Percentiles rank a stretch among this genome's conserved stretches.
Conservation (phyloP, 352 stramenopile species). For the Globisporangium mamillatum region DNA sequence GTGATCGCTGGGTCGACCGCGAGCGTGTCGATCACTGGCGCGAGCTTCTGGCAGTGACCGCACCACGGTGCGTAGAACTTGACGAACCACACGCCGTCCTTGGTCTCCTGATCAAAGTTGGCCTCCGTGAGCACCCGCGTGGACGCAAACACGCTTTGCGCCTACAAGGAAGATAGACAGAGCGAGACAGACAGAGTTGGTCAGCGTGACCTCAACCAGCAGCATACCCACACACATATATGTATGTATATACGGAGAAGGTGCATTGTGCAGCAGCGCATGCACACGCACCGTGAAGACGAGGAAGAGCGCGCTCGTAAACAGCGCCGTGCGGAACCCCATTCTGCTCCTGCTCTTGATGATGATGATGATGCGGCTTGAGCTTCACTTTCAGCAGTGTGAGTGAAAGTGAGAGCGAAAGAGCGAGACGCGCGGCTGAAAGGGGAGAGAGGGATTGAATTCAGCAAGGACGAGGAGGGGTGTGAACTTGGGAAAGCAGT, state of each 20-base stretch:
- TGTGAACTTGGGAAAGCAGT: neutral
- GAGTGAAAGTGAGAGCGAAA: neutral
- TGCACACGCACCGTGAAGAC: constrained; percentile 19
- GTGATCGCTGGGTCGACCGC: constrained; percentile 34
- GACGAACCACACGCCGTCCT: constrained; percentile 61
- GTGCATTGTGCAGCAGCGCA: neutral
- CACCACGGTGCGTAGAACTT: constrained; percentile 89
- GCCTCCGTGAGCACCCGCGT: constrained; percentile 39
- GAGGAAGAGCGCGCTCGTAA: constrained; percentile 19
- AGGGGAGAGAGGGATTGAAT: neutral
- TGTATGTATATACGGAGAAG: neutral
- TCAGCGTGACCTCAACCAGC: neutral
- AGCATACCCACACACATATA: neutral
- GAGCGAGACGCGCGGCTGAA: neutral
- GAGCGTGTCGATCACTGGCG: constrained; percentile 59
- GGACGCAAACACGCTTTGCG: constrained; percentile 21
- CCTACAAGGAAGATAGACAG: constrained; percentile 9
- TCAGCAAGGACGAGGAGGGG: neutral
- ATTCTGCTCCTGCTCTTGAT: constrained; percentile 14
- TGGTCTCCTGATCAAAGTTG: constrained; percentile 61
- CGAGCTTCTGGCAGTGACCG: constrained; percentile 80
- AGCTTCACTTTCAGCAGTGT: constrained; percentile 7
- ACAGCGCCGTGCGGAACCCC: constrained; percentile 24
- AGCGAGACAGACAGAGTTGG: neutral
- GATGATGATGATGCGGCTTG: neutral